These are phyloP conservation scores for Saccharomycopsis hybrid DNA, from an alignment of 1,139 yeast genomes.

Conservation along the genomic window DNA sequence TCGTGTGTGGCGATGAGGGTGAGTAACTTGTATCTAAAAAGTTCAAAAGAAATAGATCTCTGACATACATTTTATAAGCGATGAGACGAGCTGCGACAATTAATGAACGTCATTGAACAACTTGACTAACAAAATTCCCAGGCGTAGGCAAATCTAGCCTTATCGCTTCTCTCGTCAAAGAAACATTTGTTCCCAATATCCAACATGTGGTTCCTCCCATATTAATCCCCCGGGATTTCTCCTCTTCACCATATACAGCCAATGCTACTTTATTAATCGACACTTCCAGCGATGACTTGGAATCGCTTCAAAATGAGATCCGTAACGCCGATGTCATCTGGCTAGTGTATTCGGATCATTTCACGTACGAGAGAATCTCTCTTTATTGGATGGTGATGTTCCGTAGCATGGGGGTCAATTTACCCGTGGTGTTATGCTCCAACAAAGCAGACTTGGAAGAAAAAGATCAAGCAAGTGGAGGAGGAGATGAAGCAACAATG, in stretches of 20 bases:
- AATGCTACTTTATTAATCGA: constrained; percentile 69
- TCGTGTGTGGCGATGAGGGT: constrained; percentile 93
- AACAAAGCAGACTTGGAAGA: constrained; percentile 58
- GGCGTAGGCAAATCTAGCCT: constrained; percentile 75
- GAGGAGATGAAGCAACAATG: constrained; percentile 25
- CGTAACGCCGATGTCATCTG: constrained; percentile 86
- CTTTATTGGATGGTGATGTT: constrained; percentile 93
- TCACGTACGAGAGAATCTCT: constrained; percentile 85
- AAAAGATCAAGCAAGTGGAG: constrained; percentile 23
- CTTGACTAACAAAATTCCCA: constrained; percentile 12
- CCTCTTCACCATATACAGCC: constrained; percentile 55
- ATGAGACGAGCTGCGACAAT: not conserved
- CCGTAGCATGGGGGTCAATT: constrained; percentile 84
- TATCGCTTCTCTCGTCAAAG: constrained; percentile 75
- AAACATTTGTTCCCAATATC: constrained; percentile 64
- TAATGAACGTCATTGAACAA: not conserved
- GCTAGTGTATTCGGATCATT: constrained; percentile 89
- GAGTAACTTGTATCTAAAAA: constrained; percentile 14
- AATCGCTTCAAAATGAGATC: constrained; percentile 60
- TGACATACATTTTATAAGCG: too few species aligned
- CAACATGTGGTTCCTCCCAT: constrained; percentile 79
- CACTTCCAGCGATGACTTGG: constrained; percentile 63
- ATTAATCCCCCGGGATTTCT: constrained; percentile 64
- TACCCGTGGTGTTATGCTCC: constrained; percentile 87
- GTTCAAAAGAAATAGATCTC: too few species aligned